Percentiles rank a stretch among this genome's conserved stretches.
Evolutionary conservation across 2,329 filamentous ascomycete species (phyloP).

Genomic region (Penicillium digitatum): DNA sequence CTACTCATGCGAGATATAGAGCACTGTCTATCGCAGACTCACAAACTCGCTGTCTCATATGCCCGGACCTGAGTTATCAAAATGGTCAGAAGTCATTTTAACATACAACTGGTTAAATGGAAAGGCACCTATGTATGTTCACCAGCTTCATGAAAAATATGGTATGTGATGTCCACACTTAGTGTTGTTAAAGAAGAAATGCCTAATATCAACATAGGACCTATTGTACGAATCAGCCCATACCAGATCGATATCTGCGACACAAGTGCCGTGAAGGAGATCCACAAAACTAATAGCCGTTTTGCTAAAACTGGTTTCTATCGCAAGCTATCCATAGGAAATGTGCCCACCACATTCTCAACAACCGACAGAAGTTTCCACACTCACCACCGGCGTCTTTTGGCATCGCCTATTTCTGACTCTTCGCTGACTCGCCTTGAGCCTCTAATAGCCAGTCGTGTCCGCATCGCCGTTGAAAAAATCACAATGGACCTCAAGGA

Average conservation of each 20-base stretch:
- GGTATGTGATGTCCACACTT: constrained; percentile 12
- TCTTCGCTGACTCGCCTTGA: constrained; percentile 31
- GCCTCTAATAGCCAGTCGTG: constrained; percentile 40
- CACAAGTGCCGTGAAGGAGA: constrained; percentile 27
- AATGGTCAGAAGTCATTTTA: constrained; percentile 24
- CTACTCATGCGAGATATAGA: constrained; percentile 1
- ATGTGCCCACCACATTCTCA: constrained; percentile 39
- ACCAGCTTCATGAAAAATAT: constrained; percentile 30
- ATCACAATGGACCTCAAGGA: constrained; percentile 47
- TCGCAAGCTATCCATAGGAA: constrained; percentile 14
- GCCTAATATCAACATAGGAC: constrained; percentile 17
- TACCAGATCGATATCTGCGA: constrained; percentile 41
- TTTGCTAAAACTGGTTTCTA: constrained; percentile 39
- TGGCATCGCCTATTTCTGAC: constrained; percentile 35
- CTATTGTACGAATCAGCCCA: constrained; percentile 32
- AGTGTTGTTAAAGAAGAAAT: neutral
- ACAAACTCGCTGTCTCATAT: constrained; percentile 15
- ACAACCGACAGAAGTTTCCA: constrained; percentile 42
- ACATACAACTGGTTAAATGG: constrained; percentile 24
- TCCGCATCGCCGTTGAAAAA: constrained; percentile 40
- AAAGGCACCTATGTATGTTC: constrained; percentile 20
- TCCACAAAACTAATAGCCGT: constrained; percentile 33
- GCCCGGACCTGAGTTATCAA: constrained; percentile 26
- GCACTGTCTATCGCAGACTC: constrained; percentile 8
- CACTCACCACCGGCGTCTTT: constrained; percentile 41